Conservation (phyloP, 805 yeast species). For the Monosporozyma aerobia region DNA sequence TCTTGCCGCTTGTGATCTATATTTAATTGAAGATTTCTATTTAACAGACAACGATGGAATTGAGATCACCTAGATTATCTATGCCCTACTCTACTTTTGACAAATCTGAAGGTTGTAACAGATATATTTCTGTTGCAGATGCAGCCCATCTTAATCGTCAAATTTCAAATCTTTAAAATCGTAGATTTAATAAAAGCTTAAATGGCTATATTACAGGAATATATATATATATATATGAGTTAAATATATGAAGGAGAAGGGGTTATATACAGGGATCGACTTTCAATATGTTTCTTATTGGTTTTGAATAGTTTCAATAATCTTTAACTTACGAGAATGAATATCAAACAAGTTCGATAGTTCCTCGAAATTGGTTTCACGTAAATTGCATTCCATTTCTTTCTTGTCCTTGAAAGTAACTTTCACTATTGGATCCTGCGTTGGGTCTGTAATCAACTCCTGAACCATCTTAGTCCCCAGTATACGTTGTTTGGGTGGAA, state of each 20-base stretch:
- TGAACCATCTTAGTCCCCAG: slow-evolving; percentile 49
- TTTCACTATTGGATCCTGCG: slow-evolving; percentile 55
- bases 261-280: not conserved
- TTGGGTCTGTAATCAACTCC: slow-evolving; percentile 45
- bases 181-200: not conserved
- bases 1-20: not conserved
- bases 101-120: not conserved
- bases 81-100: not conserved
- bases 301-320: slow-evolving; percentile 60
- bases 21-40: not conserved
- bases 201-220: not conserved
- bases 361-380: slow-evolving; percentile 43
- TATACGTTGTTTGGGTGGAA: slow-evolving; percentile 66
- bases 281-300: slow-evolving; percentile 2
- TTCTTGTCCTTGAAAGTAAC: slow-evolving; percentile 76
- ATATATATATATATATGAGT: not conserved
- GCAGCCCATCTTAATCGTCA: not conserved
- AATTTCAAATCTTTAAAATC: not conserved
- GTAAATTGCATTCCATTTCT: slow-evolving; percentile 56
- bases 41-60: not conserved
- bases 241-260: not conserved
- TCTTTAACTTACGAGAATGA: slow-evolving; percentile 69
- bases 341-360: slow-evolving; percentile 60
- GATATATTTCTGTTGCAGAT: not conserved
- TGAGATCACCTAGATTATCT: not conserved